Base-by-base conservation (phyloP, 1,284 basidiomycete genomes). In the Ceratobasidium sp. region DNA sequence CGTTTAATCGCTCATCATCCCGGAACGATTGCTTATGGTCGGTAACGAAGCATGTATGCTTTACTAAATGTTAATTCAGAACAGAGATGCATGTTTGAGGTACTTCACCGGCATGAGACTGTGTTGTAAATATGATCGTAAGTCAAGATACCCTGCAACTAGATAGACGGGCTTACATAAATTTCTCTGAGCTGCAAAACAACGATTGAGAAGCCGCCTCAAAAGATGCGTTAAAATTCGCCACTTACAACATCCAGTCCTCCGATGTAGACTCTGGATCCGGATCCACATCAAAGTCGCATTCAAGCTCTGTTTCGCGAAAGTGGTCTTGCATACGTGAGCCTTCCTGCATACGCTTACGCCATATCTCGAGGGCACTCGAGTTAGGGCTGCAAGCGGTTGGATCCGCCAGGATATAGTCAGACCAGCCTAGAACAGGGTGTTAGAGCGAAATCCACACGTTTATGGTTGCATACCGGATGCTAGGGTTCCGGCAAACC, bases 41-140 rank as follows among this genome's bases (percentile, higher is more conserved):
- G 29, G 89, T 89, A 51, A 87, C 89, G 80, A 91, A 90, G 81
- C 90, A 91, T 17, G 89, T 86, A 80, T 88, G 87, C 85, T 88
- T 51, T 13, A 11, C 34, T 13, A 3, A 66, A 37, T 1, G n/a
- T 44, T 43, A 13, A 37, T 54, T 17, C 25, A 22, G 61, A 34
- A 5, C 64, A 71, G 43, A 54, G 37, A 69, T 40, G 49, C 64
- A 13, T 15, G 11, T n/a, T 37, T 77, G 11, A 22, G 74, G 52
- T 37, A 32, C 44, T 64, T 66, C 29, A 65, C 73, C 17, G 57
- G 44, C 46, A 57, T 43, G 40, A 61, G 40, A 44, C 44, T 52
- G 29, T 13, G 46, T n/a, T 7, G 22, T 76, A 15, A 44, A 32
- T 25, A 59, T 73, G 17, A 43, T 37, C 22, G 4, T 40, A 15